Evolutionary conservation across 441 rosid species (phyloP), one percentile per base, ranked within the genome.

Genomic region (Populus hybrid): DNA sequence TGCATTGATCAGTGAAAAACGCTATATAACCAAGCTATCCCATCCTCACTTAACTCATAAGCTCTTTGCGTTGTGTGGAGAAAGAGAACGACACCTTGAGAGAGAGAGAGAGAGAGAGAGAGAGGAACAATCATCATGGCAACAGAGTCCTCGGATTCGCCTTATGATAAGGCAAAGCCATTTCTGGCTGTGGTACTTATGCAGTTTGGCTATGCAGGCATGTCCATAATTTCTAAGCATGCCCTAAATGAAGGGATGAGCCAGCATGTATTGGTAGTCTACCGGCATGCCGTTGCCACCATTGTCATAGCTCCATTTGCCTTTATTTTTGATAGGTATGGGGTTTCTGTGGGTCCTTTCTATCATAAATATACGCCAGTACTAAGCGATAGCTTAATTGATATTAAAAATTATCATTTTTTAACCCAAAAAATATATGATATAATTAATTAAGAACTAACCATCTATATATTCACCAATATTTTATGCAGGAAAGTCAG

Each of bases 191-290:
- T 91, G 36, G 79, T 91, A 23, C 81, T 96, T 70, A 5, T 96
- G 81, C 98, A 96, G 81, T 87, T 91, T 12, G 99, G 98, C 6
- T 76, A 88, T 28, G 91, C 98, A 1, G 99, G 99, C 21, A 90
- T 96, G 98, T 92, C 91, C 63, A 80, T 92, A 75, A 86, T 96
- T 31, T 79, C 93, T 26, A 96, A 93, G 77, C 89, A 86, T 53
- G 98, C 94, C 35, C 82, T 94, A 2, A 87, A 91, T 84, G 82
- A 89, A 75, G 99, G 99, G 56, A 92, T 93, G 91, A 96, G 98
- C 87, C 91, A 79, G 64, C 92, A 90, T 36, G 98, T 89, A 0
- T 86, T 96, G 20, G 98, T 91, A 1, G 98, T 93, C 74, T 96
- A 96, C 74, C 89, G 98, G 33, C 98, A 94, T 1, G 94, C 90